Percentiles rank a stretch among this genome's conserved stretches.
phyloP scores from a whole-genome alignment of 768 basidiomycete species.

The Xerocomellus amylosporus region DNA sequence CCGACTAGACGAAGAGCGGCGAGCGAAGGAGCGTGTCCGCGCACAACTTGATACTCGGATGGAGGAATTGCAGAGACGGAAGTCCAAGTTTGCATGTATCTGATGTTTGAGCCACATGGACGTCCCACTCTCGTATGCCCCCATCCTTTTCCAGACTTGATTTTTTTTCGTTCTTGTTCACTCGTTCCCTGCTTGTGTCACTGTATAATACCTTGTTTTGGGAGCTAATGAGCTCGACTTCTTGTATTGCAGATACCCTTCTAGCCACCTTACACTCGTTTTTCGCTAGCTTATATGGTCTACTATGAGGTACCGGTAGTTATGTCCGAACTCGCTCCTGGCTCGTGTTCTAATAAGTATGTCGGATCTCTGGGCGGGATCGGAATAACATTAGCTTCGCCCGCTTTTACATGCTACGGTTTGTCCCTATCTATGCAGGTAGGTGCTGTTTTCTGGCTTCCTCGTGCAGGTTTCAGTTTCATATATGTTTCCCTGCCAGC shows the following conservation, averaged over 20 bases:
- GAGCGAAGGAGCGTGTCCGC: constrained; percentile 83
- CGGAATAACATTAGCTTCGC: neutral
- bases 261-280: constrained; percentile 16
- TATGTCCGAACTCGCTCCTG: constrained; percentile 20
- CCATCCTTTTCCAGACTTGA: neutral
- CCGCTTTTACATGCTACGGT: too few species aligned
- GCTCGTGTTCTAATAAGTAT: constrained; percentile 28
- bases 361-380: constrained; percentile 16
- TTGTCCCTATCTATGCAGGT: too few species aligned
- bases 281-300: constrained; percentile 33
- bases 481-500: too few species aligned
- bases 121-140: constrained; percentile 3
- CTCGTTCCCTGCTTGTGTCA: constrained; percentile 30
- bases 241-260: constrained; percentile 33
- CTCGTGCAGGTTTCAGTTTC: too few species aligned
- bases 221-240: constrained; percentile 23
- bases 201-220: constrained; percentile 23
- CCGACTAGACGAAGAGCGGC: constrained; percentile 81
- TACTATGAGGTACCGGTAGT: constrained; percentile 30
- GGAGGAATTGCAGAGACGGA: constrained; percentile 80
- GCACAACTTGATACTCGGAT: constrained; percentile 85
- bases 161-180: constrained; percentile 12
- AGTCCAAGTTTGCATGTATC: constrained; percentile 91
- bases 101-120: constrained; percentile 33
- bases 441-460: too few species aligned